phyloP scores from a whole-genome alignment of 495 filamentous ascomycete genomes.

The Xylaria nigripes region DNA sequence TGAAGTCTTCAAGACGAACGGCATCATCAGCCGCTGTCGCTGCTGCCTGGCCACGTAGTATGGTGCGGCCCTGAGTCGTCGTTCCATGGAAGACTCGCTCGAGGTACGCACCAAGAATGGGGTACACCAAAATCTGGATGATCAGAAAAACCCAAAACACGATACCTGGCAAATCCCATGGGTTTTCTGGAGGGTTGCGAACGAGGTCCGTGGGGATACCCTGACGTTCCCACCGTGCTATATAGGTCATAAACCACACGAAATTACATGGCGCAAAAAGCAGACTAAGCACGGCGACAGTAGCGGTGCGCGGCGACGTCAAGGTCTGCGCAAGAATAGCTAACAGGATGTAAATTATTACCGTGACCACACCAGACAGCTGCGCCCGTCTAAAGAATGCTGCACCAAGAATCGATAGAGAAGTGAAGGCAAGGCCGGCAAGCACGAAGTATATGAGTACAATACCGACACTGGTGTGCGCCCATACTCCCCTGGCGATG shows the following conservation, averaged over 20 bases:
- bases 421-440: constrained; percentile 54
- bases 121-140: constrained; percentile 65
- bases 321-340: constrained; percentile 63
- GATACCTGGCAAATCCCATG: constrained; percentile 56
- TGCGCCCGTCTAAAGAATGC: constrained; percentile 72
- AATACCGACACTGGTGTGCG: constrained; percentile 49
- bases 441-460: constrained; percentile 57
- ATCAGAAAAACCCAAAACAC: constrained; percentile 61
- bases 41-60: constrained; percentile 32
- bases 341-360: constrained; percentile 56
- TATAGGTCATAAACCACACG: constrained; percentile 58
- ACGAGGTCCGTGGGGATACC: constrained; percentile 47
- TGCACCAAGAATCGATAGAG: constrained; percentile 61
- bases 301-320: constrained; percentile 45
- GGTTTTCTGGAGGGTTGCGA: constrained; percentile 48
- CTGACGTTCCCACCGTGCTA: constrained; percentile 59
- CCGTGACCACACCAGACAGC: constrained; percentile 61
- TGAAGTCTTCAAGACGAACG: constrained; percentile 58
- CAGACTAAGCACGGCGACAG: constrained; percentile 54
- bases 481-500: constrained; percentile 53
- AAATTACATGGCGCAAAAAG: constrained; percentile 74
- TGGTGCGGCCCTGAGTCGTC: constrained; percentile 50
- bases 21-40: constrained; percentile 38
- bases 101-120: constrained; percentile 58
- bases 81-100: constrained; percentile 73